A percentile compares a stretch with the other conserved stretches of the same genome.
These are phyloP conservation scores for Dactylorhiza incarnata DNA, from an alignment of 106 monocot genomes.

Conservation along the genomic window DNA sequence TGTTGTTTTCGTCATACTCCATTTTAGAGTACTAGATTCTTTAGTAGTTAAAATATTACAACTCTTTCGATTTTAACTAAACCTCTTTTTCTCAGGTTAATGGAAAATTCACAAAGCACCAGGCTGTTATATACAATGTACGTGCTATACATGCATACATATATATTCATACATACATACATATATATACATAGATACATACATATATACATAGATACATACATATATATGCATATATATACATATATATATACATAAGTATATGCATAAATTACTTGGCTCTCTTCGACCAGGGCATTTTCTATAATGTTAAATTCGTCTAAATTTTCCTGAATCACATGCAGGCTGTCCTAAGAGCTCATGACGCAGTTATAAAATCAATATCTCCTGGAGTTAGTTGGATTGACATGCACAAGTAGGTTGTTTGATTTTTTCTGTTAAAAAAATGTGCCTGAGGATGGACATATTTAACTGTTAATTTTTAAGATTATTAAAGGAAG, in stretches of 20 bases:
- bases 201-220: too few relatives aligned
- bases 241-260: neutral
- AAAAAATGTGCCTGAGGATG: neutral
- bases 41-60: neutral
- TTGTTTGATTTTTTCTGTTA: neutral
- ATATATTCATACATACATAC: neutral
- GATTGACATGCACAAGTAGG: conserved; percentile 96
- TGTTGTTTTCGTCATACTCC: neutral
- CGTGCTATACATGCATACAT: conserved; percentile 13
- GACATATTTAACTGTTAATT: conserved; percentile 1
- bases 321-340: conserved; percentile 3
- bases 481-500: neutral
- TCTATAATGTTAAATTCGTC: neutral
- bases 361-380: conserved; percentile 66
- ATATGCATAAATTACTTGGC: neutral
- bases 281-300: neutral
- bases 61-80: neutral
- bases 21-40: neutral
- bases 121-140: conserved; percentile 82
- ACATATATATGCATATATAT: neutral
- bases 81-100: conserved; percentile 40
- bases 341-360: conserved; percentile 87
- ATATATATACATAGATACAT: neutral
- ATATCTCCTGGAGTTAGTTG: conserved; percentile 86
- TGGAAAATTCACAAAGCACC: conserved; percentile 83